These are phyloP conservation scores for Vanderwaltozyma yarrowii DNA, from an alignment of 805 yeast genomes.

Conservation along the genomic window DNA sequence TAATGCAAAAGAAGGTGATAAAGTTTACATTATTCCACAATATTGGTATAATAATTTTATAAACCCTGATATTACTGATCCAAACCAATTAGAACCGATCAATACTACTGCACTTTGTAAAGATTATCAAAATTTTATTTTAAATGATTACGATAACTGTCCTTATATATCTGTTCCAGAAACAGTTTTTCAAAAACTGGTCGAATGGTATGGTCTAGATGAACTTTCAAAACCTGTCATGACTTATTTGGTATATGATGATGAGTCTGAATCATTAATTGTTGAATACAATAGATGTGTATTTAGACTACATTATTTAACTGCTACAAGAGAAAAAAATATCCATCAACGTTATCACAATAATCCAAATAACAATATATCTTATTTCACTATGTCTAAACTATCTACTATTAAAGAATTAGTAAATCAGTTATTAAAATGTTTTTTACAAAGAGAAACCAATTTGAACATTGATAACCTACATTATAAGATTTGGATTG, in stretches of 20 bases:
- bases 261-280: slow-evolving; percentile 18
- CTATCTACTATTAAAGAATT: slow-evolving; percentile 25
- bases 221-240: slow-evolving; percentile 30
- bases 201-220: slow-evolving; percentile 45
- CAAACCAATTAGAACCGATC: slow-evolving; percentile 36
- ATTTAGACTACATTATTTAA: slow-evolving; percentile 29
- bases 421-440: slow-evolving; percentile 10
- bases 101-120: slow-evolving; percentile 37
- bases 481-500: slow-evolving; percentile 20
- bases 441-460: slow-evolving; percentile 17
- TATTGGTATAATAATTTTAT: slow-evolving; percentile 36
- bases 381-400: slow-evolving; percentile 28
- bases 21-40: slow-evolving; percentile 39
- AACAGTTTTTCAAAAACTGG: slow-evolving; percentile 35
- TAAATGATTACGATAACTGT: slow-evolving; percentile 18
- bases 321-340: slow-evolving; percentile 5
- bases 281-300: slow-evolving; percentile 31
- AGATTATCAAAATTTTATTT: slow-evolving; percentile 34
- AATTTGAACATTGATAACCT: slow-evolving; percentile 8
- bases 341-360: slow-evolving; percentile 4
- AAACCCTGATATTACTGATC: slow-evolving; percentile 20
- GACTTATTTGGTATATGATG: slow-evolving; percentile 29
- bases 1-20: slow-evolving; percentile 36
- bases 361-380: slow-evolving; percentile 11
- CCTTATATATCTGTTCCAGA: slow-evolving; percentile 34